Evolutionary conservation across 1,284 basidiomycete genomes (phyloP).

Genomic region (Sphaerobolus stellatus): DNA sequence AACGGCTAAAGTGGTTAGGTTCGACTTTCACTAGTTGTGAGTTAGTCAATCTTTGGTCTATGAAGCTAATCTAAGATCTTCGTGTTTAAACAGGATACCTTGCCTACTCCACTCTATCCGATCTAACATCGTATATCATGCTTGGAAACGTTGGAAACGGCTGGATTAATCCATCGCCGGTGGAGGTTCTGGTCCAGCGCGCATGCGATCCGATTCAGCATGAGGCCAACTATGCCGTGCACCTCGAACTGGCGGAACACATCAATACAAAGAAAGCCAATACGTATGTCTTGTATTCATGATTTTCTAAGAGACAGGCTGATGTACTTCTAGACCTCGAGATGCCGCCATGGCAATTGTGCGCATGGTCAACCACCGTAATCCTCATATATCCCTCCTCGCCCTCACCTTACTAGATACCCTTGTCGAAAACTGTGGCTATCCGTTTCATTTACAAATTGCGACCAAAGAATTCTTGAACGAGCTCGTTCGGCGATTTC

Average conservation of each 20-base stretch:
- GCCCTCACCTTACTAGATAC: conserved; percentile 87
- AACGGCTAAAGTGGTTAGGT: too few species aligned
- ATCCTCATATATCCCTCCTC: conserved; percentile 86
- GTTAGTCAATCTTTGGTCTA: too few species aligned
- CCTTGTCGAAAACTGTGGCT: conserved; percentile 93
- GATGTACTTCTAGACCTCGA: conserved; percentile 57
- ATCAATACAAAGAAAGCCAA: conserved; percentile 97
- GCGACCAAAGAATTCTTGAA: conserved; percentile 99
- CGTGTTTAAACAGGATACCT: too few species aligned
- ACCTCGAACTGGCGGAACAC: conserved; percentile 91
- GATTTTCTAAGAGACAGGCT: conserved; percentile 2
- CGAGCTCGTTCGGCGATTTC: conserved; percentile 96
- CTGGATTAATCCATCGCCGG: conserved; percentile 44
- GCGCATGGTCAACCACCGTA: conserved; percentile 83
- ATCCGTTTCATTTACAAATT: conserved; percentile 95
- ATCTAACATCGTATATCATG: too few species aligned
- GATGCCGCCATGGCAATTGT: conserved; percentile 87
- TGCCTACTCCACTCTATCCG: too few species aligned
- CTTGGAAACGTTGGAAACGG: too few species aligned
- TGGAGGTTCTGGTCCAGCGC: conserved; percentile 72
- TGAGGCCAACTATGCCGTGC: conserved; percentile 89
- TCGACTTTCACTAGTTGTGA: too few species aligned
- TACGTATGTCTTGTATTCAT: conserved; percentile 57
- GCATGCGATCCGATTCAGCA: conserved; percentile 86
- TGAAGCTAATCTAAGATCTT: too few species aligned